A percentile compares a stretch with the other conserved stretches of the same genome.
phyloP scores from a whole-genome alignment of 352 stramenopile species.

The Phytopythium boreale region DNA sequence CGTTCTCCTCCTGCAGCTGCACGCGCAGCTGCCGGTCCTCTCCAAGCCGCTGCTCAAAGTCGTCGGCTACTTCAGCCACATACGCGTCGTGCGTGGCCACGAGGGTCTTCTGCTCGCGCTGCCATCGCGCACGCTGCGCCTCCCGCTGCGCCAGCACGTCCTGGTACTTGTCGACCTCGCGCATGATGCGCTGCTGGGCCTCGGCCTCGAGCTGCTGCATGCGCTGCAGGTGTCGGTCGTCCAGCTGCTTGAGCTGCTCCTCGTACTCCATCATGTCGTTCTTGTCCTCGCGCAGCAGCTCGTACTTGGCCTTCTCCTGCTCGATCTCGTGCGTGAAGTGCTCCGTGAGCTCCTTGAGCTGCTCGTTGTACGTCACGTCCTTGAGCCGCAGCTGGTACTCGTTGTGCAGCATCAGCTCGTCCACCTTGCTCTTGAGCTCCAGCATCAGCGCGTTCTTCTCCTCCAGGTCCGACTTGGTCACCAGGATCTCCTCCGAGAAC shows the following conservation, averaged over 20 bases:
- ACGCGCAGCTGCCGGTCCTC: slow-evolving; percentile 75
- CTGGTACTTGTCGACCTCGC: slow-evolving; percentile 90
- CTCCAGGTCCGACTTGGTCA: slow-evolving; percentile 91
- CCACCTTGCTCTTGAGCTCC: slow-evolving; percentile 94
- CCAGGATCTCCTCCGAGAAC: slow-evolving; percentile 78
- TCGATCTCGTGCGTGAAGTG: slow-evolving; percentile 94
- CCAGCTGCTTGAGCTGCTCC: slow-evolving; percentile 88
- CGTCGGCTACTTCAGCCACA: slow-evolving; percentile 87
- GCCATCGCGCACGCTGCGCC: slow-evolving; percentile 71
- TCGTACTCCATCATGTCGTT: slow-evolving; percentile 92
- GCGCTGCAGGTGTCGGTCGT: slow-evolving; percentile 89
- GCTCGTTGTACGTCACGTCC: slow-evolving; percentile 95
- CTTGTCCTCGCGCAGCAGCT: slow-evolving; percentile 89
- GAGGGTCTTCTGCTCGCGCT: slow-evolving; percentile 60
- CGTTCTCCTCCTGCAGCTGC: slow-evolving; percentile 87
- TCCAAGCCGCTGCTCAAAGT: slow-evolving; percentile 90
- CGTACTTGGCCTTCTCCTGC: slow-evolving; percentile 90
- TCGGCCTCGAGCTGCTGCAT: slow-evolving; percentile 88
- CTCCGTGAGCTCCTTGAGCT: slow-evolving; percentile 92
- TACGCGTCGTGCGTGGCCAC: slow-evolving; percentile 77
- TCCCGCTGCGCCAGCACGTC: slow-evolving; percentile 84
- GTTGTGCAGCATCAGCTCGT: slow-evolving; percentile 93
- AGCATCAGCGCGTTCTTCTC: slow-evolving; percentile 90
- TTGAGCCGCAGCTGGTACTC: slow-evolving; percentile 94
- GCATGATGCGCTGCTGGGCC: slow-evolving; percentile 94